Percentiles rank a stretch among this genome's conserved stretches.
These are phyloP conservation scores for Candida silvatica DNA, from an alignment of 805 yeast species.

Conservation along the genomic window DNA sequence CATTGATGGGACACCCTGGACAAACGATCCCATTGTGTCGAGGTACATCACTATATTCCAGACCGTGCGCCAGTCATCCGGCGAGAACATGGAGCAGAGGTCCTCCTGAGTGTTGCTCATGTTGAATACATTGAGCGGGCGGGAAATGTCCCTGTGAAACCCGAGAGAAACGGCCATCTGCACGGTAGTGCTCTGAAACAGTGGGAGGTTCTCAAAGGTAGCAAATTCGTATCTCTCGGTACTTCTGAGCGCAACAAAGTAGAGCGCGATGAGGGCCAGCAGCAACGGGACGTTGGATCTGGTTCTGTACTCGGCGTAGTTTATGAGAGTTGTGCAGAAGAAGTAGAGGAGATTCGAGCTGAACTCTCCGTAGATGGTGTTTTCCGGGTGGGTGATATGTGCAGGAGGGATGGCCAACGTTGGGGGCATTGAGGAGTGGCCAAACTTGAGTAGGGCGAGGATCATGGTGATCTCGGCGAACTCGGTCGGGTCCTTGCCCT, in stretches of 20 bases:
- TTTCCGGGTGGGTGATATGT: background rate
- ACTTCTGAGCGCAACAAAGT: slow-evolving; percentile 11
- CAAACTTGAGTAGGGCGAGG: slow-evolving; percentile 11
- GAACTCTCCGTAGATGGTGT: slow-evolving; percentile 6
- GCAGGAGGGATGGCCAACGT: slow-evolving; percentile 1
- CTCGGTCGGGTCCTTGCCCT: slow-evolving; percentile 10
- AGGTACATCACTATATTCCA: slow-evolving; percentile 12
- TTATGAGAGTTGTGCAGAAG: slow-evolving; percentile 10
- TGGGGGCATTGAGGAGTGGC: slow-evolving; percentile 2
- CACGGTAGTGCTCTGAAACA: slow-evolving; percentile 11
- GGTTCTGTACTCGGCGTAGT: slow-evolving; percentile 9
- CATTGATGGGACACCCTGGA: slow-evolving; percentile 16
- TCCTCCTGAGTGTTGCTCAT: slow-evolving; percentile 2
- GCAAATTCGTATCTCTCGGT: slow-evolving; percentile 12
- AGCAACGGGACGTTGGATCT: slow-evolving; percentile 13
- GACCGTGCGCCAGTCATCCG: slow-evolving; percentile 12
- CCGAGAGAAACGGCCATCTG: slow-evolving; percentile 17
- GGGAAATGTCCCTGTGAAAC: slow-evolving; percentile 9
- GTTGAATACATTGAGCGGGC: background rate
- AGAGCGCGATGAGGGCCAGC: slow-evolving; percentile 11
- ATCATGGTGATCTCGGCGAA: slow-evolving; percentile 15
- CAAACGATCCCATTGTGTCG: slow-evolving; percentile 16
- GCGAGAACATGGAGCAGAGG: slow-evolving; percentile 1
- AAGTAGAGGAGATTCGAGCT: slow-evolving; percentile 12
- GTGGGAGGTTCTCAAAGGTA: slow-evolving; percentile 10